Base-by-base conservation (phyloP, 2,329 filamentous ascomycete species). In the Thielaviopsis musarum region DNA sequence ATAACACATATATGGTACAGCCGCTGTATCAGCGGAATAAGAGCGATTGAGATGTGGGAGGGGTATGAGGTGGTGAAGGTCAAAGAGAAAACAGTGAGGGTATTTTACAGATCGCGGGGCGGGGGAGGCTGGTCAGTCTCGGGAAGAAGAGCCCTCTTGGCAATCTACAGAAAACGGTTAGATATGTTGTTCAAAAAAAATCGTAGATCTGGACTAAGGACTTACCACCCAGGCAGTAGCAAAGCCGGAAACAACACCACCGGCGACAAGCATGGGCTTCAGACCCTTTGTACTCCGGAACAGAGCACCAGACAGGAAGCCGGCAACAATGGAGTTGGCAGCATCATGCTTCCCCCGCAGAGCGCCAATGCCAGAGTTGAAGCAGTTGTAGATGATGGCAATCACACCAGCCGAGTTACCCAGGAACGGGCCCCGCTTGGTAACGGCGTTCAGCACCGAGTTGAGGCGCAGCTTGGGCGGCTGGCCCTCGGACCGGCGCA, bases 401-500 rank as follows among this genome's bases (percentile, higher is more conserved):
- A 98, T 84, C 38, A 97, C 91, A 68, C 90, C 93, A 1, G 91
- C 91, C 34, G 88, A 95, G 77, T 98, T 98, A 52, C 93, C 93
- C 66, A 98, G 73, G 74, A 96, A 98, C 13, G 93, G 93, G 3
- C 93, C 93, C 71, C 93, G 79, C 68, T 93, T 77, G 62, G 93
- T 98, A 63, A 98, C 83, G 60, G 90, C 88, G 76, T 98, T 98
- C 65, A 98, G 81, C 22, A 95, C 88, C 62, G 87, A 88, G 78
- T 98, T 98, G 64, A 98, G 77, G 63, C 90, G 84, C 71, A 98
- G 79, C 77, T 95, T 94, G 12, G 93, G 91, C 45, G 91, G 85
- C 70, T 85, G 81, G 60, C 75, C 79, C 63, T 82, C 82, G n/a
- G 84, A 87, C 71, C 86, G 84, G 68, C 84, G 83, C 66, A 97